These are phyloP conservation scores for Ceriops tagal DNA, from an alignment of 345 rosid species.

Conservation along the genomic window DNA sequence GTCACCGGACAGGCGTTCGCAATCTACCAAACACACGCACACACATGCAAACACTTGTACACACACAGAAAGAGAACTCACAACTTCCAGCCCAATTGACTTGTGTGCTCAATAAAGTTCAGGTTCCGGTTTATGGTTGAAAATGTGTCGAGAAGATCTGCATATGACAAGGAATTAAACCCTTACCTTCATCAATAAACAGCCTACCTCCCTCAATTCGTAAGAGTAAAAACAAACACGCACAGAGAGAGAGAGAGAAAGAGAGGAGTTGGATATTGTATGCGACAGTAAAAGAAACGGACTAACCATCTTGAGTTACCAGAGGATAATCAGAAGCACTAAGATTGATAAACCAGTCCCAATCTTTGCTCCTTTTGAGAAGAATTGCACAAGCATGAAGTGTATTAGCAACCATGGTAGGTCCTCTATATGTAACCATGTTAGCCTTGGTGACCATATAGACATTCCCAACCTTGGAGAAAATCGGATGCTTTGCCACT, in stretches of 20 bases:
- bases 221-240: background rate
- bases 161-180: conserved; percentile 24
- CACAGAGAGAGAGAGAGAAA: background rate
- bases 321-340: conserved; percentile 99
- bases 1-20: conserved; percentile 9
- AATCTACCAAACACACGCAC: background rate
- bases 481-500: conserved; percentile 63
- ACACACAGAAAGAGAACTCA: conserved; percentile 38
- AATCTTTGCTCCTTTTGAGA: conserved; percentile 69
- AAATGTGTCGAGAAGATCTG: conserved; percentile 81
- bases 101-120: conserved; percentile 91
- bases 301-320: conserved; percentile 94
- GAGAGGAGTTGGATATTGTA: conserved; percentile 6
- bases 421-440: conserved; percentile 97
- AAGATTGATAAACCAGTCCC: conserved; percentile 99
- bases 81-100: conserved; percentile 95
- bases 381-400: conserved; percentile 98
- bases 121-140: conserved; percentile 59
- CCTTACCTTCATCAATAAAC: background rate
- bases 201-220: background rate
- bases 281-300: conserved; percentile 2
- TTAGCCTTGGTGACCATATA: conserved; percentile 84
- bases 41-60: background rate
- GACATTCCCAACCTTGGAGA: conserved; percentile 68
- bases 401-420: conserved; percentile 97